phyloP scores from a whole-genome alignment of 352 stramenopile species.

The Pythium pyrilobum region DNA sequence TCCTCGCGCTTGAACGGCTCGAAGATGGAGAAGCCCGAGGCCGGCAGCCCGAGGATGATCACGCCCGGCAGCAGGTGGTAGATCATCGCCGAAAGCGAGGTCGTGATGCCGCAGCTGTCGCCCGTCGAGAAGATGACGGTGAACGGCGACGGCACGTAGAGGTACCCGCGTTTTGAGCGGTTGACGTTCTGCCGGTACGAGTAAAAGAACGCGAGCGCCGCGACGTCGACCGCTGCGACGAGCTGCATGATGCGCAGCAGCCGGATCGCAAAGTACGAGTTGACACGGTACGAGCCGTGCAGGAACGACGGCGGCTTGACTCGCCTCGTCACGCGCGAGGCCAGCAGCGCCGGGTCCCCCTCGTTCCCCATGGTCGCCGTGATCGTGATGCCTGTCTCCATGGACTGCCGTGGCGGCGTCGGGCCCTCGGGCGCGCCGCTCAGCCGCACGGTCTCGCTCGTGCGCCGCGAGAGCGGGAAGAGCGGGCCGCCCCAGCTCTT shows the following conservation, averaged over 20 bases:
- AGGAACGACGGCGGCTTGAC: constrained; percentile 2
- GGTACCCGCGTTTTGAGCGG: constrained; percentile 23
- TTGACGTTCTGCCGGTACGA: constrained; percentile 26
- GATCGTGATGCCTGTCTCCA: constrained; percentile 19
- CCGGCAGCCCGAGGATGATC: constrained; percentile 57
- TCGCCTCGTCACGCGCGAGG: background rate
- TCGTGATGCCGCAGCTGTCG: constrained; percentile 38
- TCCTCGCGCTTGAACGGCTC: constrained; percentile 70
- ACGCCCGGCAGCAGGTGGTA: constrained; percentile 66
- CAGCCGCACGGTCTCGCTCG: constrained; percentile 17
- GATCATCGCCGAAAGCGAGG: constrained; percentile 53
- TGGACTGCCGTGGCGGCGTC: background rate
- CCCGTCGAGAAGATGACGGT: constrained; percentile 32
- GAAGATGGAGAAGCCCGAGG: constrained; percentile 55
- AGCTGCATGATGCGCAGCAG: constrained; percentile 56
- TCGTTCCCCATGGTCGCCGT: constrained; percentile 4
- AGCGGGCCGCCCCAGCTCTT: background rate
- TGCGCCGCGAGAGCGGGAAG: background rate
- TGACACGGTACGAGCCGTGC: constrained; percentile 53
- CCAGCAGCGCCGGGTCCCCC: background rate
- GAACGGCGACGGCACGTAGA: constrained; percentile 47
- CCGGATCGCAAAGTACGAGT: constrained; percentile 76
- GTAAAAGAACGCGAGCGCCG: constrained; percentile 62
- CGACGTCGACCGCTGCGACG: constrained; percentile 47
- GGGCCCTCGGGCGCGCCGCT: background rate